phyloP scores from a whole-genome alignment of 1,284 basidiomycete genomes.

The Trichosporon sp. region DNA sequence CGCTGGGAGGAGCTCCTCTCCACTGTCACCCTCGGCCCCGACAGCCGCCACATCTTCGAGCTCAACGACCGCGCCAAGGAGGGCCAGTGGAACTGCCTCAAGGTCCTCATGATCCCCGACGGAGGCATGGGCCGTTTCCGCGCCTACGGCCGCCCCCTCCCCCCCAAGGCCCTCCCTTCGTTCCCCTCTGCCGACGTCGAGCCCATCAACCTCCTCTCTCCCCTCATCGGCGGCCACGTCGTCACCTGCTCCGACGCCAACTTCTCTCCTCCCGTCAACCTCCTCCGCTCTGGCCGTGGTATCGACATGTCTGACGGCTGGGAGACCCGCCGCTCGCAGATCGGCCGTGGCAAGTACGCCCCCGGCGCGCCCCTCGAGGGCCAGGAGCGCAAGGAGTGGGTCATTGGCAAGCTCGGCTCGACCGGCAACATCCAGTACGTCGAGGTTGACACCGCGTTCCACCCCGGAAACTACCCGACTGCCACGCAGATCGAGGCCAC shows the following conservation, averaged over 20 bases:
- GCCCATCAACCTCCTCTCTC: constrained; percentile 77
- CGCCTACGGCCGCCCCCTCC: constrained; percentile 73
- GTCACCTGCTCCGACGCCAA: constrained; percentile 70
- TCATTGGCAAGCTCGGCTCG: constrained; percentile 75
- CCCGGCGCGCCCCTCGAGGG: constrained; percentile 25
- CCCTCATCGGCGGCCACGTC: constrained; percentile 74
- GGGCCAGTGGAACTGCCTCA: constrained; percentile 69
- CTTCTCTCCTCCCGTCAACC: constrained; percentile 85
- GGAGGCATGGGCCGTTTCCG: constrained; percentile 88
- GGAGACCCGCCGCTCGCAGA: constrained; percentile 89
- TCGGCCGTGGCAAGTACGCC: constrained; percentile 58
- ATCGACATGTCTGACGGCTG: constrained; percentile 96
- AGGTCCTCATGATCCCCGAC: constrained; percentile 93
- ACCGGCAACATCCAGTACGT: constrained; percentile 68
- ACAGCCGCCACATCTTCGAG: constrained; percentile 78
- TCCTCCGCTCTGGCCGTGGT: constrained; percentile 84
- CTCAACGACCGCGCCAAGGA: constrained; percentile 48
- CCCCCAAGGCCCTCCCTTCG: constrained; percentile 44
- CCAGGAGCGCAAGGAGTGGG: constrained; percentile 84
- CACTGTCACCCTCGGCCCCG: constrained; percentile 69
- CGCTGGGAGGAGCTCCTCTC: constrained; percentile 74
- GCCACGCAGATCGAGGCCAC: constrained; percentile 45
- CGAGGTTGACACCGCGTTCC: constrained; percentile 91
- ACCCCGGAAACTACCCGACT: constrained; percentile 94
- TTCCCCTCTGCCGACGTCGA: constrained; percentile 54